Conservation (phyloP, 2,329 filamentous ascomycete species). For the Aspergillus sp. region DNA sequence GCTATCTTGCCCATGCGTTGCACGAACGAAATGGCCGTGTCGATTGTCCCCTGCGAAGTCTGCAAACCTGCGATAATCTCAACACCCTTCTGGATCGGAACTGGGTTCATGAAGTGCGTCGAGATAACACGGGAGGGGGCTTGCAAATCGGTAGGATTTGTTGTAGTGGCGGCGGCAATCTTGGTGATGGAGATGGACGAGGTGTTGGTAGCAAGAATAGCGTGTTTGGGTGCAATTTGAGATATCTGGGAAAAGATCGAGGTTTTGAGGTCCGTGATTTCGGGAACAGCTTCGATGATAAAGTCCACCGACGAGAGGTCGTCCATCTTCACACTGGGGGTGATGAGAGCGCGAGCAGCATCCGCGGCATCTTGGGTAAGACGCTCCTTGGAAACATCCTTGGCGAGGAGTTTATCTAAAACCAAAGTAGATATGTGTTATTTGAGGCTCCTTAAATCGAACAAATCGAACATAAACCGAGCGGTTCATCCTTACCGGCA, state of each 20-base stretch:
- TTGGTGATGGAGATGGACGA: slow-evolving; percentile 97
- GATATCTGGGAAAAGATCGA: slow-evolving; percentile 82
- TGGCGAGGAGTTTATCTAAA: slow-evolving; percentile 85
- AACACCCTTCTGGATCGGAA: slow-evolving; percentile 92
- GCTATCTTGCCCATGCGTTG: slow-evolving; percentile 89
- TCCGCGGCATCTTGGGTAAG: slow-evolving; percentile 79
- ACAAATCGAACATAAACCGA: background rate
- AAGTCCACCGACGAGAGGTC: slow-evolving; percentile 83
- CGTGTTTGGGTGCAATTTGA: slow-evolving; percentile 73
- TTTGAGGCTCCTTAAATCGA: background rate
- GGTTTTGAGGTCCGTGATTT: slow-evolving; percentile 82
- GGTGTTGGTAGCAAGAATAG: slow-evolving; percentile 94
- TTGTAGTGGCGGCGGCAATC: slow-evolving; percentile 81
- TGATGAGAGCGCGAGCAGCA: slow-evolving; percentile 64
- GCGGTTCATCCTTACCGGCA: slow-evolving; percentile 57
- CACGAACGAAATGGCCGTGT: slow-evolving; percentile 79
- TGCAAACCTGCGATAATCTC: slow-evolving; percentile 96
- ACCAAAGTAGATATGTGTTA: slow-evolving; percentile 1
- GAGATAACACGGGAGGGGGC: slow-evolving; percentile 84
- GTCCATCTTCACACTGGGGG: slow-evolving; percentile 67
- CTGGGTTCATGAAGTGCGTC: slow-evolving; percentile 99
- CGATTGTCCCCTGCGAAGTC: slow-evolving; percentile 76
- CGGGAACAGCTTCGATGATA: slow-evolving; percentile 94
- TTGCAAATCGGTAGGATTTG: slow-evolving; percentile 72
- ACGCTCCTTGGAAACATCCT: slow-evolving; percentile 83